phyloP scores from a whole-genome alignment of 2,329 filamentous ascomycete genomes.

The Phialophora expanda region DNA sequence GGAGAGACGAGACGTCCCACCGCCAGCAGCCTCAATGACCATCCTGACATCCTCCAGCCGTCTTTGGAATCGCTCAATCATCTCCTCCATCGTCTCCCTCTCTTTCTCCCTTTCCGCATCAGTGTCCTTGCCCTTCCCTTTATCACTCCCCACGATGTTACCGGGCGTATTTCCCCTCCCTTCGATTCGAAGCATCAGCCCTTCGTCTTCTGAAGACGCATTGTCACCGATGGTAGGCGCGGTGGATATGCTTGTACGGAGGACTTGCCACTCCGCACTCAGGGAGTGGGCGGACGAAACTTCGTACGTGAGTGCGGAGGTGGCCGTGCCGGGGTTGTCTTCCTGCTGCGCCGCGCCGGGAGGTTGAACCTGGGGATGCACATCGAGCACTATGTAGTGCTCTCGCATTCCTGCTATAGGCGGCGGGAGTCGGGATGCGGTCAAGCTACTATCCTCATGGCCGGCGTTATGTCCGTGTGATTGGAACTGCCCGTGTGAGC shows the following conservation, averaged over 20 bases:
- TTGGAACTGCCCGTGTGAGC: background rate
- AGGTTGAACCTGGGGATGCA: constrained; percentile 46
- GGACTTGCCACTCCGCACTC: constrained; percentile 73
- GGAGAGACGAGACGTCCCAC: background rate
- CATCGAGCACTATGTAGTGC: constrained; percentile 63
- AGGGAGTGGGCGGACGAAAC: constrained; percentile 75
- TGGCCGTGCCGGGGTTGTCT: constrained; percentile 36
- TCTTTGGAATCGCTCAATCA: constrained; percentile 55
- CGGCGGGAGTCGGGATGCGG: constrained; percentile 51
- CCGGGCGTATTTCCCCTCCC: constrained; percentile 41
- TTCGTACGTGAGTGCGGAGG: constrained; percentile 42
- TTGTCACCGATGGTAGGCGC: constrained; percentile 70
- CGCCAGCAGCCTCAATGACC: constrained; percentile 43
- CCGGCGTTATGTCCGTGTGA: background rate
- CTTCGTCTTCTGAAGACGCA: constrained; percentile 45
- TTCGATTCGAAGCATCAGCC: constrained; percentile 53
- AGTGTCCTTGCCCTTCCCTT: constrained; percentile 13
- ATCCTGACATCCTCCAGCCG: constrained; percentile 51
- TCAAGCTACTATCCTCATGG: constrained; percentile 37
- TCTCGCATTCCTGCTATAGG: constrained; percentile 56
- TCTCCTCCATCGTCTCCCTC: constrained; percentile 49
- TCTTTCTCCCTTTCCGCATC: constrained; percentile 33
- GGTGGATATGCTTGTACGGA: constrained; percentile 58
- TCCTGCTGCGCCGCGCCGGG: constrained; percentile 7
- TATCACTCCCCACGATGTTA: constrained; percentile 39